Base-by-base conservation (phyloP, 2,329 filamentous ascomycete genomes). In the Claviceps purpurea region DNA sequence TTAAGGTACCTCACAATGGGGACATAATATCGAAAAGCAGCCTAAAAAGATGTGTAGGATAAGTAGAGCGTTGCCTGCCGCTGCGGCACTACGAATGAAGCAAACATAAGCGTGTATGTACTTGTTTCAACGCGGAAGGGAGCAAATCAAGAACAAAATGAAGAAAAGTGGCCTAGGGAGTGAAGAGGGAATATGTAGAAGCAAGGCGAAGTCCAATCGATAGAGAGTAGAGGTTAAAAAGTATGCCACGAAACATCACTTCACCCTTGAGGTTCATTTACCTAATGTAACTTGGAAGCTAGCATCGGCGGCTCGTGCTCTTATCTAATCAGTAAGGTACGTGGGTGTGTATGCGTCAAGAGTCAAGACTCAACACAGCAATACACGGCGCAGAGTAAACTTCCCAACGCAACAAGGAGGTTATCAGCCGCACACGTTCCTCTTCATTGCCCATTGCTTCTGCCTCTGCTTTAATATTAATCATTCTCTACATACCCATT, bases 251-350 rank as follows among this genome's bases (percentile, higher is more conserved):
- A 42, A 42, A 42, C 18, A 22, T 41, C 16, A n/a, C n/a, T 42
- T 42, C n/a, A n/a, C 40, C 6, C 10, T 42, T 42, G 18, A 10
- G n/a, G 18, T n/a, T 18, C 5, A 20, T 41, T 1, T 2, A 22
- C n/a, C n/a, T n/a, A n/a, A n/a, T 22, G 22, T 4, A 16, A 18
- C 20, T 18, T 18, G 18, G 18, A 18, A 18, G 18, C 41, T 16
- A 14, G 20, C 14, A 24, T 43, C 41, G 41, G 20, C 42, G 41
- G 18, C 22, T 16, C 14, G 14, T 45, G 43, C n/a, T 50, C 40
- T 50, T 50, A 50, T 50, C 49, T 50, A 38, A 50, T 50, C 49
- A 50, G 49, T 18, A 22, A 44, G 18, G 49, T 39, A 26, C 3
- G 49, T 50, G 26, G 40, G 18, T n/a, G 4, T 11, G 30, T 34